Conservation (phyloP, 139 green algal genomes). For the Chlamydomonas incerta region DNA sequence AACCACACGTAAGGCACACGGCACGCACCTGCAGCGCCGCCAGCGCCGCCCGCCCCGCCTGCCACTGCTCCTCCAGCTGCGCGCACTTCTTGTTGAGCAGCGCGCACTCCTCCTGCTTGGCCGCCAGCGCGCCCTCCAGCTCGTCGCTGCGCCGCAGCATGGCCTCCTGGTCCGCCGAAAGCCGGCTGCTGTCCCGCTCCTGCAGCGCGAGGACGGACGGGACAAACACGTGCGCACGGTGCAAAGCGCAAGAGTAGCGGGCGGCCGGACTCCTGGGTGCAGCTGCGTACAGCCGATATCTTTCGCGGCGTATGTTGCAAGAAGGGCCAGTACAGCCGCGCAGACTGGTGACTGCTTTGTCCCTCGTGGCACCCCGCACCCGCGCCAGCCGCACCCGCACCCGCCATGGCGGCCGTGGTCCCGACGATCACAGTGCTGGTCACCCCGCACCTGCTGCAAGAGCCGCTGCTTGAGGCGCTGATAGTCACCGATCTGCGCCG, state of each 20-base stretch:
- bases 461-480: conserved; percentile 47
- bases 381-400: no score
- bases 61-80: conserved; percentile 43
- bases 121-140: neutral
- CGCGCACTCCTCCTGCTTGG: conserved; percentile 37
- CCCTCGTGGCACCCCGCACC: no score
- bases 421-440: no score
- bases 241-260: no score
- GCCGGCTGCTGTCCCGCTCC: conserved; percentile 45
- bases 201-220: neutral
- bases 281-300: no score
- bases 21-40: conserved; percentile 21
- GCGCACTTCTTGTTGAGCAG: conserved; percentile 45
- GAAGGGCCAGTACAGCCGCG: no score
- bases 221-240: no score
- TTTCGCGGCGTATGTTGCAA: no score
- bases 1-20: neutral
- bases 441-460: conserved; percentile 41
- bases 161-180: conserved; percentile 48
- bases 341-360: no score
- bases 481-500: conserved; percentile 49
- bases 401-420: no score
- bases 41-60: conserved; percentile 16
- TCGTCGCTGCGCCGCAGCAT: conserved; percentile 37
- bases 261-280: no score